These are phyloP conservation scores for Coniochaeta sp. DNA, from an alignment of 2,329 filamentous ascomycete genomes.

Conservation along the genomic window DNA sequence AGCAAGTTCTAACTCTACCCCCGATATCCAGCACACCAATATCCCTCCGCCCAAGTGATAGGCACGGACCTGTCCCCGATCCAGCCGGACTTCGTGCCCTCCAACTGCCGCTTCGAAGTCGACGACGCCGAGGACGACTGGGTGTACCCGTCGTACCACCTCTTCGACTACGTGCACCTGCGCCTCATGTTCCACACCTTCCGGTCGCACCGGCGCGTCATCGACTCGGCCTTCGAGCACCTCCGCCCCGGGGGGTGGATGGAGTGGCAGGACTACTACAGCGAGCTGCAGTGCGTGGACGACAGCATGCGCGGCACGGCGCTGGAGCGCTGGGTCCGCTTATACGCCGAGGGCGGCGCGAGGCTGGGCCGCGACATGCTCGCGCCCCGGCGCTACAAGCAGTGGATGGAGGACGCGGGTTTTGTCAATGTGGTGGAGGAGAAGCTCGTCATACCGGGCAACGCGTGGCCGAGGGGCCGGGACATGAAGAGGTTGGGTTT, in stretches of 20 bases:
- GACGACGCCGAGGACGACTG: constrained; percentile 17
- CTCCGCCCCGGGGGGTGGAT: constrained; percentile 14
- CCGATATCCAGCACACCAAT: constrained; percentile 4
- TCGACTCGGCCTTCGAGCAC: constrained; percentile 11
- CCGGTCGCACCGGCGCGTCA: constrained; percentile 9
- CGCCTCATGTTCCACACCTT: constrained; percentile 14
- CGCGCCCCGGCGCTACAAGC: constrained; percentile 6
- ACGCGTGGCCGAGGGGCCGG: constrained; percentile 26
- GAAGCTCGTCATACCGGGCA: constrained; percentile 23
- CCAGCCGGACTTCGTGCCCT: constrained; percentile 17
- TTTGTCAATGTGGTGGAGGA: constrained; percentile 23
- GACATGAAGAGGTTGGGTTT: constrained; percentile 27
- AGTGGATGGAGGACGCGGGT: constrained; percentile 19
- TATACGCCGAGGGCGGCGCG: constrained; percentile 9
- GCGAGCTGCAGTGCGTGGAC: constrained; percentile 8
- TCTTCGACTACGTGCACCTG: constrained; percentile 16
- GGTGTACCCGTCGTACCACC: constrained; percentile 8
- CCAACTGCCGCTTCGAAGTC: constrained; percentile 16
- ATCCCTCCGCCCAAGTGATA: constrained; percentile 14
- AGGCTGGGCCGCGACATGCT: constrained; percentile 7
- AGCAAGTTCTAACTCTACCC: not conserved
- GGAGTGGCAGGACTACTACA: constrained; percentile 16
- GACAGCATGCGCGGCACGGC: constrained; percentile 11
- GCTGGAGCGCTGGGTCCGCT: constrained; percentile 13
- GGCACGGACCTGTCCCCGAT: constrained; percentile 17